Evolutionary conservation across 495 filamentous ascomycete species (phyloP), one percentile per base, ranked within the genome.

Genomic region (Xylaria intraflava): DNA sequence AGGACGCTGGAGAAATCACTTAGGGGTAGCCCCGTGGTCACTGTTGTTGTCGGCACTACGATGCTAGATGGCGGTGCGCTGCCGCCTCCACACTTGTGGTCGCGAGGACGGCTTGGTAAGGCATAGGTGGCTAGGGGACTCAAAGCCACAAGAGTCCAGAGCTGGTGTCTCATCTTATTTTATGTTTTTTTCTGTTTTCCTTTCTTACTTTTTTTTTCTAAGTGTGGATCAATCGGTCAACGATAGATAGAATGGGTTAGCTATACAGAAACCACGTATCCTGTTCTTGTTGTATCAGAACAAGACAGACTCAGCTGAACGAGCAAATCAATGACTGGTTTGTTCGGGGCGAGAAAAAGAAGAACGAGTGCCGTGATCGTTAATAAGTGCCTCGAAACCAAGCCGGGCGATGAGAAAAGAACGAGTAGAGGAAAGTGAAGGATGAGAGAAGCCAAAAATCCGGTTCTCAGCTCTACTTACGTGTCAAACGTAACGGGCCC

Each of bases 341-440:
- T 8, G 4, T 4, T 19, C 24, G 49, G 41, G 26, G 49, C 26
- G 26, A 19, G 43, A 31, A 42, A 49, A 12, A 1, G 24, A 43
- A n/a, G n/a, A n/a, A n/a, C n/a, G n/a, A n/a, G n/a, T n/a, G n/a
- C n/a, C n/a, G n/a, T n/a, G n/a, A n/a, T n/a, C 24, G 49, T 30
- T 23, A 42, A 42, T 51, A 51, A 51, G 49, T 43, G 49, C 49
- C 49, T 42, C 49, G 49, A 51, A 35, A 27, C 49, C 27, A 27
- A 33, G 49, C 43, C 49, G 49, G 49, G 49, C 49, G 11, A 16
- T 17, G 8, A 43, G 36, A 51, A 51, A 17, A 46, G 49, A 51
- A 51, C 4, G 19, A 33, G 11, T 38, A 16, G 36, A 40, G 24
- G 30, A 41, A 24, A 49, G 41, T 19, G 20, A 16, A 41, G 3